Conservation (phyloP, 768 basidiomycete genomes). For the Suillus luteus region DNA sequence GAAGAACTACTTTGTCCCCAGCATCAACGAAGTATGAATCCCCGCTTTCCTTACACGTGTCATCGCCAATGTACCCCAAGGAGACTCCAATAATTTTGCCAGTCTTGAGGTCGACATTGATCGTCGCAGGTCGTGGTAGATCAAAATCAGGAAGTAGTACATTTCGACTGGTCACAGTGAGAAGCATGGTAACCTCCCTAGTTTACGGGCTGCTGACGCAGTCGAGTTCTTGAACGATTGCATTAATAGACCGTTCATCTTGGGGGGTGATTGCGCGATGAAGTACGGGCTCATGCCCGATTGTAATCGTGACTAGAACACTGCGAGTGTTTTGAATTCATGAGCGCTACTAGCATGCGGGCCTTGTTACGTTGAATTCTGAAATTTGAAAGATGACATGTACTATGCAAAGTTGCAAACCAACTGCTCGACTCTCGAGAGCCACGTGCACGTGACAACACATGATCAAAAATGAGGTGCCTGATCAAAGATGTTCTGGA, state of each 20-base stretch:
- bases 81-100: conserved; percentile 63
- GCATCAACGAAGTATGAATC: conserved; percentile 52
- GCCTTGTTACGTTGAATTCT: background rate
- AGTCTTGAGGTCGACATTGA: conserved; percentile 55
- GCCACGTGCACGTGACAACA: conserved; percentile 2
- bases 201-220: conserved; percentile 16
- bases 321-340: background rate
- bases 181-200: conserved; percentile 11
- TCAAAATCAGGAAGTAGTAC: conserved; percentile 56
- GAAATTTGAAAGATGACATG: background rate
- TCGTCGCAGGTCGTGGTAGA: conserved; percentile 60
- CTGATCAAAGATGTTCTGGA: background rate
- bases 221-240: conserved; percentile 2
- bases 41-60: conserved; percentile 23
- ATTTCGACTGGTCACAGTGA: conserved; percentile 54
- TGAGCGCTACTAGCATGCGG: background rate
- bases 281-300: background rate
- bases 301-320: background rate
- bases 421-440: background rate
- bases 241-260: conserved; percentile 6
- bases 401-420: background rate
- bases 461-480: background rate
- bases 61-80: conserved; percentile 33
- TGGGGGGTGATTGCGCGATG: background rate
- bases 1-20: conserved; percentile 61